Conservation (phyloP, 2,329 filamentous ascomycete genomes). For the Colletotrichum sp. region DNA sequence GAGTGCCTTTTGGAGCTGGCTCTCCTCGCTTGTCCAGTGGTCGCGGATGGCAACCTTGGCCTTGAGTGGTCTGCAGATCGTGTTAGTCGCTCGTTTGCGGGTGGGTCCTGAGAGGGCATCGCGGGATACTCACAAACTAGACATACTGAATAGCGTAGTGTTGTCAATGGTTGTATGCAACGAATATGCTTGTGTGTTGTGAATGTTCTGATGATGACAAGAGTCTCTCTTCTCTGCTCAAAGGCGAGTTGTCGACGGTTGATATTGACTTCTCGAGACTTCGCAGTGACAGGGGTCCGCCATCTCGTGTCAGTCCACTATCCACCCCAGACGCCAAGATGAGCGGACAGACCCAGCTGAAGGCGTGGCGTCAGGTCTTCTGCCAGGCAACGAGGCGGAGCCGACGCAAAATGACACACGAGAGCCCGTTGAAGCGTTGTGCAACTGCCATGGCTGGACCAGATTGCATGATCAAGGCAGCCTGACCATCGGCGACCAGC, state of each 20-base stretch:
- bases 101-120: background rate
- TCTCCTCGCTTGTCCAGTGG: constrained; percentile 40
- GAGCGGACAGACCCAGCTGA: background rate
- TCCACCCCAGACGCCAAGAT: constrained; percentile 2
- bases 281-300: background rate
- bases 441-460: background rate
- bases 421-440: background rate
- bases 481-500: background rate
- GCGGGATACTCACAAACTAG: constrained; percentile 4
- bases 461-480: background rate
- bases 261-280: background rate
- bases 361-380: background rate
- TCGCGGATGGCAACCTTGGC: constrained; percentile 47
- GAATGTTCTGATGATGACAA: background rate
- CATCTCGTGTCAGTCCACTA: background rate
- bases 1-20: constrained; percentile 36
- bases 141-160: background rate
- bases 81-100: background rate
- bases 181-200: background rate
- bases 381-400: background rate
- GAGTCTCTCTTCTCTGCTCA: background rate
- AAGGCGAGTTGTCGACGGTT: background rate
- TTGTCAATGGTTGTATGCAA: background rate
- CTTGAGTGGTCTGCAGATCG: constrained; percentile 42
- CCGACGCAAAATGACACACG: background rate